Evolutionary conservation across 2,329 filamentous ascomycete genomes (phyloP), one percentile per base, ranked within the genome.

Genomic region (Mycosphaerella sp.): DNA sequence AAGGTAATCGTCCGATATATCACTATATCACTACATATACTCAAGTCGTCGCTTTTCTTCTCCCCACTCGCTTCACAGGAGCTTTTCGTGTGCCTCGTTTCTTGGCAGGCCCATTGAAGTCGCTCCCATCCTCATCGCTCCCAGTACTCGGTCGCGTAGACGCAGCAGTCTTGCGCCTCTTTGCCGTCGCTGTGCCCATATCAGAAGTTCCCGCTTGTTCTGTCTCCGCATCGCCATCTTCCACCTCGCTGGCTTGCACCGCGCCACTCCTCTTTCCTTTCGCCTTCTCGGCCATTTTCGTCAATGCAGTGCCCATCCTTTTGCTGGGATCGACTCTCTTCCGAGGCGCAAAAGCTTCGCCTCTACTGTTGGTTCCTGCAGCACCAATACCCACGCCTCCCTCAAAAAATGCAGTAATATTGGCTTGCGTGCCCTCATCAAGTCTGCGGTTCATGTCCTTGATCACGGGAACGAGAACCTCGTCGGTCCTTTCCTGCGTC

Each of bases 381-480:
- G 80, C 80, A 0, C 87, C 87, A 0, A 78, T 79, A 0, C 87
- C 87, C 0, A 89, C 84, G 4, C 75, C 73, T 0, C 92, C 92
- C 10, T 83, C 81, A 69, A 97, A 96, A 70, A 85, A 98, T 23
- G 84, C 79, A n/a, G 93, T 98, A 61, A 98, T 95, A 63, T 98
- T 98, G 55, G 84, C 85, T 75, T 98, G 93, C 14, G 92, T 97
- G 6, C 93, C 93, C 73, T 97, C 93, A 29, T 83, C 78, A 60
- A 89, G 87, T 39, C 93, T 80, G 3, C 83, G 81, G 68, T 97
- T 97, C 87, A 98, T 95, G 66, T 98, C 93, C 53, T 85, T 80
- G 59, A 98, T 93, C 1, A 98, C 95, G 0, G 93, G 93, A 1
- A 98, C 89, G 1, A 98, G 80, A 2, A 98, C 87, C 70, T 98